Conservation (phyloP, 768 basidiomycete genomes). For the Phaffia australis region DNA sequence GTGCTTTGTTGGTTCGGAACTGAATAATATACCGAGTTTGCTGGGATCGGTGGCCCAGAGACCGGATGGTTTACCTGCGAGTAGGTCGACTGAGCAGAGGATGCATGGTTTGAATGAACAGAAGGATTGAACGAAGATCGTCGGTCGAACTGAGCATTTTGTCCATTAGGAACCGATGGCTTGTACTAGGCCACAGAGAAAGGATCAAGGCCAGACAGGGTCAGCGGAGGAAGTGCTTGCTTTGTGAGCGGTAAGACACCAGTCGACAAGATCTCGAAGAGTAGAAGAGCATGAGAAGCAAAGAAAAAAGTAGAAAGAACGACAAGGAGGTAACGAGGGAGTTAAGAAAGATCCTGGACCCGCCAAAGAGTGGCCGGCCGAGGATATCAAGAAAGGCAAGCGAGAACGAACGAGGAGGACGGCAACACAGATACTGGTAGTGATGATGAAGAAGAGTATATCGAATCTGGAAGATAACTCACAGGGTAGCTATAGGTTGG, state of each 20-base stretch:
- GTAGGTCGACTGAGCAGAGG: background rate
- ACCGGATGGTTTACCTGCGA: background rate
- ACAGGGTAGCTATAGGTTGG: conserved; percentile 14
- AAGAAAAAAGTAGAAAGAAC: background rate
- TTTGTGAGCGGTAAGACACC: no score
- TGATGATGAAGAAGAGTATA: background rate
- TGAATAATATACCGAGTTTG: conserved; percentile 1
- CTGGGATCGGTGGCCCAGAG: background rate
- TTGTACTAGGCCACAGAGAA: no score
- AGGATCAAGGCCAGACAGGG: no score
- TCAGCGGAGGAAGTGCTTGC: no score
- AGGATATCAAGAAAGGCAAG: background rate
- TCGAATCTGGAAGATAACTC: background rate
- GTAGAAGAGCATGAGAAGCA: no score
- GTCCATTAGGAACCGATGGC: no score
- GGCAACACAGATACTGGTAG: background rate
- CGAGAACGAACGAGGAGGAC: background rate
- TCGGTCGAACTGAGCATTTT: background rate
- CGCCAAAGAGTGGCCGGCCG: background rate
- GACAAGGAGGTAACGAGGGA: background rate
- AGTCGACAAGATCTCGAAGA: no score
- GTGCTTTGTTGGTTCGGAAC: background rate
- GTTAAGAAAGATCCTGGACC: background rate
- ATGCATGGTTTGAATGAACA: background rate
- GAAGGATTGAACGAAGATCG: conserved; percentile 6